Evolutionary conservation across 495 filamentous ascomycete species (phyloP).

Genomic region (Thermochaetoides thermophila): DNA sequence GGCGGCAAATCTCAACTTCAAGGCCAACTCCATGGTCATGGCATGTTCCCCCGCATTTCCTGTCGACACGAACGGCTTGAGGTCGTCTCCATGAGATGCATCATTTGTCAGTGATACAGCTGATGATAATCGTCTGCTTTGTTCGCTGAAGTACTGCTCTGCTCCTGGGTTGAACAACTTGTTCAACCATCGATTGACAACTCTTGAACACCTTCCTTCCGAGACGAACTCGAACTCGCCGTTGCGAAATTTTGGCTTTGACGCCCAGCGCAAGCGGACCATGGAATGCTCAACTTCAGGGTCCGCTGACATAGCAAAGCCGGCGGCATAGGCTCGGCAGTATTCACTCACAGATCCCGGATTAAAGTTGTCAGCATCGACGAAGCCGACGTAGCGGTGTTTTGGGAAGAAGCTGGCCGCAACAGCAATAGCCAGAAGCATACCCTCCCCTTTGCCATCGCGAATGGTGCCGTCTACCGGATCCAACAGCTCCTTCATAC

Average conservation of each 20-base stretch:
- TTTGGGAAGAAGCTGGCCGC: conserved; percentile 9
- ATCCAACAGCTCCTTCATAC: conserved; percentile 8
- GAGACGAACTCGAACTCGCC: conserved; percentile 5
- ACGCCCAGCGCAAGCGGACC: conserved; percentile 16
- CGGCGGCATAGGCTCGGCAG: conserved; percentile 16
- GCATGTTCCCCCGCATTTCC: conserved; percentile 22
- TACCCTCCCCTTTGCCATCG: conserved; percentile 22
- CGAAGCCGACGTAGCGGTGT: conserved; percentile 15
- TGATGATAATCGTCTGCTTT: too few species aligned
- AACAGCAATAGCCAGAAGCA: conserved; percentile 18
- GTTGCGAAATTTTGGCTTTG: conserved; percentile 16
- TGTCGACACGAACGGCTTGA: conserved; percentile 9
- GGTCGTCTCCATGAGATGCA: too few species aligned
- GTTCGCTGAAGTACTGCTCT: too few species aligned
- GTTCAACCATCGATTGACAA: conserved; percentile 20
- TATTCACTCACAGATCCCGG: conserved; percentile 14
- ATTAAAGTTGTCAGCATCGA: conserved; percentile 18
- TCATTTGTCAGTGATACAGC: neutral
- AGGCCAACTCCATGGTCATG: conserved; percentile 16
- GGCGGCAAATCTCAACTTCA: conserved; percentile 13
- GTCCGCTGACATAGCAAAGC: conserved; percentile 10
- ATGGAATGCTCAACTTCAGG: conserved; percentile 10
- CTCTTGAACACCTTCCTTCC: conserved; percentile 16
- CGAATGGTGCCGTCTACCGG: conserved; percentile 4
- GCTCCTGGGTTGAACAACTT: conserved; percentile 2